These are phyloP conservation scores for Cytauxzoon felis DNA, from an alignment of 169 alveolate genomes.

Conservation along the genomic window DNA sequence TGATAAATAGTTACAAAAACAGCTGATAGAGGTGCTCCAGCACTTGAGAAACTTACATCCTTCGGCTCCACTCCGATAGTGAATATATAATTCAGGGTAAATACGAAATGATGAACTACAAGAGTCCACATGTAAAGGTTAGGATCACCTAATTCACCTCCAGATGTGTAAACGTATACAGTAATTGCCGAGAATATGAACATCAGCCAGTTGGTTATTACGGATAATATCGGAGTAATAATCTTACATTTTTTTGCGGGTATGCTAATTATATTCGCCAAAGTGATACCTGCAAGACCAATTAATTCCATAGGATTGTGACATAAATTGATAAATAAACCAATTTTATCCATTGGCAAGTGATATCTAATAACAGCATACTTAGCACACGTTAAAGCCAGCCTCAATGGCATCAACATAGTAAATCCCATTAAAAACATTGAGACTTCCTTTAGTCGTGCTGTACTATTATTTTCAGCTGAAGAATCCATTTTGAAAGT, in stretches of 20 bases:
- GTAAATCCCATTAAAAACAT: constrained; percentile 12
- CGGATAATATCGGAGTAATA: too few species aligned
- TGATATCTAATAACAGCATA: constrained; percentile 19
- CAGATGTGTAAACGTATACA: constrained; percentile 13
- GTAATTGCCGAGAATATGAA: too few species aligned
- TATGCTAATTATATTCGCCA: too few species aligned
- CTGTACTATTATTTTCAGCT: too few species aligned
- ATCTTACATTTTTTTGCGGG: too few species aligned
- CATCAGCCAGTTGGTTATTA: too few species aligned
- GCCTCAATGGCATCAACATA: constrained; percentile 1
- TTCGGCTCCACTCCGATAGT: constrained; percentile 13
- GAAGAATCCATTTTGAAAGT: too few species aligned
- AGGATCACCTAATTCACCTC: constrained; percentile 5
- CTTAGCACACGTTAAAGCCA: constrained; percentile 14
- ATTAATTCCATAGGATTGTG: constrained; percentile 8
- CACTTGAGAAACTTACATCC: constrained; percentile 12
- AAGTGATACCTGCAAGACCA: too few species aligned
- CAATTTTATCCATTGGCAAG: background rate
- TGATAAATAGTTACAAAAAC: constrained; percentile 25
- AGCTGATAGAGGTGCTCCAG: constrained; percentile 21
- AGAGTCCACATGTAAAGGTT: constrained; percentile 21
- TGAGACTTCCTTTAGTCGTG: constrained; percentile 7
- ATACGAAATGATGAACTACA: background rate
- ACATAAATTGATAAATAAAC: constrained; percentile 14
- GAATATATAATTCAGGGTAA: constrained; percentile 10